phyloP scores from a whole-genome alignment of 1,284 basidiomycete species.

The Exobasidium rhododendri region DNA sequence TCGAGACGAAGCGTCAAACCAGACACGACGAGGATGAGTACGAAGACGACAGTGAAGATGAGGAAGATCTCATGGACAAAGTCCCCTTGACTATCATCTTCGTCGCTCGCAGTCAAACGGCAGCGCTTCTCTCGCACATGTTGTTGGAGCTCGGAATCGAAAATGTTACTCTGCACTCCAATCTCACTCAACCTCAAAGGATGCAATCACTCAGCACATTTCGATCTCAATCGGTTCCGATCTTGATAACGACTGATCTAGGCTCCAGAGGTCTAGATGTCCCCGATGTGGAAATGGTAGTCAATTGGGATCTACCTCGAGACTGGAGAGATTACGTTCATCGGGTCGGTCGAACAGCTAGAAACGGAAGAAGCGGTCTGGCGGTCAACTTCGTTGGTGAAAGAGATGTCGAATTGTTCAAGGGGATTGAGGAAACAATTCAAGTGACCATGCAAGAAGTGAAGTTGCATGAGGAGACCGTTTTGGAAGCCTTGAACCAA shows the following conservation, averaged over 20 bases:
- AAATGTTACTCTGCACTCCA: conserved; percentile 85
- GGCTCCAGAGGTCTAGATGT: conserved; percentile 54
- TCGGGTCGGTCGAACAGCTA: conserved; percentile 75
- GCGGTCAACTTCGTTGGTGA: conserved; percentile 94
- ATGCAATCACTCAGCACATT: conserved; percentile 81
- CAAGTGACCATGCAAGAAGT: conserved; percentile 58
- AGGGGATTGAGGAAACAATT: conserved; percentile 81
- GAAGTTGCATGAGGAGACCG: conserved; percentile 67
- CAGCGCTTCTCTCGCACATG: conserved; percentile 74
- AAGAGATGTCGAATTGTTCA: conserved; percentile 78
- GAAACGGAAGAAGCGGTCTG: conserved; percentile 83
- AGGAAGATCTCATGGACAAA: conserved; percentile 22
- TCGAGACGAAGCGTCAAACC: conserved; percentile 48
- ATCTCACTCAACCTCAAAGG: conserved; percentile 83
- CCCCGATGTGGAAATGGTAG: conserved; percentile 77
- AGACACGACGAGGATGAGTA: conserved; percentile 30
- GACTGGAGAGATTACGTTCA: conserved; percentile 64
- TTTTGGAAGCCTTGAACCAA: conserved; percentile 78
- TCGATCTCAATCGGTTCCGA: conserved; percentile 62
- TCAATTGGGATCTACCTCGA: conserved; percentile 92
- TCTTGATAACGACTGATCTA: conserved; percentile 53
- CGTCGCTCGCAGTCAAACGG: conserved; percentile 79
- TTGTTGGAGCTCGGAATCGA: conserved; percentile 67
- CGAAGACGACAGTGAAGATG: conserved; percentile 20
- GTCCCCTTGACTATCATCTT: conserved; percentile 89